These are phyloP conservation scores for Erigeron philadelphicus DNA, from an alignment of 140 eudicot species.

Conservation along the genomic window DNA sequence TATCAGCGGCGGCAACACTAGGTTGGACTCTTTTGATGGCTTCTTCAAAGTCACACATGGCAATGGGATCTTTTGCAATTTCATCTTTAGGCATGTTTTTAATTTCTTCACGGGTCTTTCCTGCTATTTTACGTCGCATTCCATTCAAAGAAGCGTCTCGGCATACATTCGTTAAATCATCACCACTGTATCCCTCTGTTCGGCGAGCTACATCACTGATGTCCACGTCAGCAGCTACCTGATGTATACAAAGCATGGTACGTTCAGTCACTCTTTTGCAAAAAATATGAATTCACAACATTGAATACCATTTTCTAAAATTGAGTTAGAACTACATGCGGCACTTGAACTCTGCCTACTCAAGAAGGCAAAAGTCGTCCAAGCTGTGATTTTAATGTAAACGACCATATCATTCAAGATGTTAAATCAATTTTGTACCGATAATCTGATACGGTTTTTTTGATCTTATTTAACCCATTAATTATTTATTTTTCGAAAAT, in stretches of 20 bases:
- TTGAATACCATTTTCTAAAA: neutral
- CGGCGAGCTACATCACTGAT: slow-evolving; percentile 37
- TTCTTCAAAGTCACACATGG: slow-evolving; percentile 94
- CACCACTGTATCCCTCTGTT: slow-evolving; percentile 46
- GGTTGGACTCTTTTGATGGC: slow-evolving; percentile 83
- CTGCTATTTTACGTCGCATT: slow-evolving; percentile 42
- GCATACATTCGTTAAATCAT: slow-evolving; percentile 41
- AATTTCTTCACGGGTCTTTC: slow-evolving; percentile 40
- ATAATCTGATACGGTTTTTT: too few species aligned
- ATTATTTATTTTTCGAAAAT: neutral
- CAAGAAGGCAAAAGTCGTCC: neutral
- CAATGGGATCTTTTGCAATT: slow-evolving; percentile 77
- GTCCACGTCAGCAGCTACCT: slow-evolving; percentile 44
- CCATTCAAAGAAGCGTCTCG: slow-evolving; percentile 43
- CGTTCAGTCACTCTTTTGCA: neutral
- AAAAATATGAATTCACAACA: neutral
- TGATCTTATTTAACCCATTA: too few species aligned
- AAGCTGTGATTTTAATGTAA: too few species aligned
- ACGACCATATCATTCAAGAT: neutral
- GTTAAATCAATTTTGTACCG: neutral
- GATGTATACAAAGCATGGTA: slow-evolving; percentile 9
- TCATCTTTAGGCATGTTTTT: slow-evolving; percentile 68
- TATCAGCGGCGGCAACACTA: slow-evolving; percentile 85
- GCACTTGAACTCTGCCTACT: neutral
- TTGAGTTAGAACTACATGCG: neutral